Conservation (phyloP, 805 yeast genomes). For the Scheffersomyces ergatensis region DNA sequence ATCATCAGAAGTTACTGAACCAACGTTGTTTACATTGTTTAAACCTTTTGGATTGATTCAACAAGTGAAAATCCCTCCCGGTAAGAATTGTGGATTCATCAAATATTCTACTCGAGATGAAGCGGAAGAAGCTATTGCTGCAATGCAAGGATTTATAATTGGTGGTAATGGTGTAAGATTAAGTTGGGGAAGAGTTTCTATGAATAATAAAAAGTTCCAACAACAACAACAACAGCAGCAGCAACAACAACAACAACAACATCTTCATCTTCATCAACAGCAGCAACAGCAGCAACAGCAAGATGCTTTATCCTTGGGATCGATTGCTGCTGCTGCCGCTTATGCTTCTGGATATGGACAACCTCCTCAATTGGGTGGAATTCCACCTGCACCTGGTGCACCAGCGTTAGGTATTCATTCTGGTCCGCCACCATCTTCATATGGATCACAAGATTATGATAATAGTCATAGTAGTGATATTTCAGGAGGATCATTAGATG, state of each 20-base stretch:
- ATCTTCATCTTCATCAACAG: constrained; percentile 27
- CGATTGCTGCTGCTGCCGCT: constrained; percentile 34
- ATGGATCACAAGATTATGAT: constrained; percentile 1
- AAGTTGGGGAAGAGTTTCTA: constrained; percentile 75
- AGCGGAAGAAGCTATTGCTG: constrained; percentile 82
- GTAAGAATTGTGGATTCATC: constrained; percentile 86
- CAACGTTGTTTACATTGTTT: constrained; percentile 57
- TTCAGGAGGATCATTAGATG: background rate
- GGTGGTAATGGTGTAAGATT: constrained; percentile 80
- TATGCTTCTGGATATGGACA: constrained; percentile 19
- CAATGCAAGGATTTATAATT: constrained; percentile 88
- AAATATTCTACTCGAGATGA: constrained; percentile 74
- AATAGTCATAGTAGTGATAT: constrained; percentile 1
- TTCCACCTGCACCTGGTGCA: constrained; percentile 5
- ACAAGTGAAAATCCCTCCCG: constrained; percentile 74
- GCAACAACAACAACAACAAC: constrained; percentile 30
- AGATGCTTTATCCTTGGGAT: constrained; percentile 36
- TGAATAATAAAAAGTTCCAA: constrained; percentile 30
- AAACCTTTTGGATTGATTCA: constrained; percentile 71
- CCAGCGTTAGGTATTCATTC: constrained; percentile 11
- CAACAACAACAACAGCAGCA: constrained; percentile 28
- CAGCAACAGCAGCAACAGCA: constrained; percentile 30
- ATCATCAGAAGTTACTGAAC: constrained; percentile 61
- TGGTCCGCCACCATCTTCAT: constrained; percentile 2
- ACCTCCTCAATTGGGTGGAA: constrained; percentile 5